Evolutionary conservation across 2,329 filamentous ascomycete genomes (phyloP).

Genomic region (Fragosphaeria purpurea): DNA sequence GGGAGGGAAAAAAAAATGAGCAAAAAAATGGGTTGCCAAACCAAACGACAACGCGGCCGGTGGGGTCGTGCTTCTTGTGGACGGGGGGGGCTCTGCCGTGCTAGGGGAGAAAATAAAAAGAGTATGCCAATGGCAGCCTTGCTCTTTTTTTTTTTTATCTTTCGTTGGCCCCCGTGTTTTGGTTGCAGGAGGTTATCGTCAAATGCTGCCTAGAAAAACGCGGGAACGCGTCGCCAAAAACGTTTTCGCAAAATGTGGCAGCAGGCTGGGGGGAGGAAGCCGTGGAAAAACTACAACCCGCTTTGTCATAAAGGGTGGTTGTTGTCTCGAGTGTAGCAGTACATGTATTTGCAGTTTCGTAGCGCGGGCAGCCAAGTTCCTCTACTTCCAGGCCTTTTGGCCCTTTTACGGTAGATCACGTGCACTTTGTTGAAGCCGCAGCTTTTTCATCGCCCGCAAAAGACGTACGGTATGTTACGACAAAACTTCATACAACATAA

Average conservation of each 20-base stretch:
- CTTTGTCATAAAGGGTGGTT: neutral
- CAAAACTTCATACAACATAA: no score
- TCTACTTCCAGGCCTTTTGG: no score
- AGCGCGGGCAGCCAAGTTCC: no score
- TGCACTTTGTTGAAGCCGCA: no score
- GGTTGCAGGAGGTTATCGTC: neutral
- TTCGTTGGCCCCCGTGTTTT: neutral
- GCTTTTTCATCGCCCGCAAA: no score
- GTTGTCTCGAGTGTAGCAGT: no score
- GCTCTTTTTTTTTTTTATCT: neutral
- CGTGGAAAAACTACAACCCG: conserved; percentile 1
- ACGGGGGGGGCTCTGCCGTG: no score
- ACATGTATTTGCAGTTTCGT: no score
- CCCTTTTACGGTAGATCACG: no score
- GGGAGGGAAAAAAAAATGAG: neutral
- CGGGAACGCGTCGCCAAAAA: neutral
- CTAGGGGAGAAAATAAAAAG: neutral
- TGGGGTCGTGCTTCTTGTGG: neutral
- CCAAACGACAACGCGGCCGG: neutral
- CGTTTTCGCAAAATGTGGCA: no score
- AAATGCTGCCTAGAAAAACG: conserved; percentile 1
- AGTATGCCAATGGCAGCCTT: neutral
- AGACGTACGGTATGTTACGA: no score
- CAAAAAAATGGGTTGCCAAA: neutral
- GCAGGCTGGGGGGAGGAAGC: neutral